Percentiles rank a stretch among this genome's conserved stretches.
phyloP scores from a whole-genome alignment of 306 rosid species.

The Ceratonia siliqua region DNA sequence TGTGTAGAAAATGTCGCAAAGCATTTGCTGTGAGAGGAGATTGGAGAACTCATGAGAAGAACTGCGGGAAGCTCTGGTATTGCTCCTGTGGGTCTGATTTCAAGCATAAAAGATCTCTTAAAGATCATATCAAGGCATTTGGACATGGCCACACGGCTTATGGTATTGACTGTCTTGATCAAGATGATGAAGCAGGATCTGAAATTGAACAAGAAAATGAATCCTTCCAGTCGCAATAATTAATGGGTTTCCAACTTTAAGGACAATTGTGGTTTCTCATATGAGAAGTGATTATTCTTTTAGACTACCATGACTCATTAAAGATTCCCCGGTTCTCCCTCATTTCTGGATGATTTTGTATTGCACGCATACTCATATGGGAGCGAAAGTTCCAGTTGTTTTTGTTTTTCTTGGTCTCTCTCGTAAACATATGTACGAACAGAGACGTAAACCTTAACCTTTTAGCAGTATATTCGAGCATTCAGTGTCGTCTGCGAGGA shows the following conservation, averaged over 20 bases:
- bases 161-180: conserved; percentile 58
- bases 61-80: conserved; percentile 73
- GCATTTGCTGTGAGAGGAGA: conserved; percentile 73
- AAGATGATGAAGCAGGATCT: conserved; percentile 54
- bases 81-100: conserved; percentile 76
- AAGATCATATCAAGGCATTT: conserved; percentile 68
- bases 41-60: conserved; percentile 77
- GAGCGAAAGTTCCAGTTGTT: not conserved
- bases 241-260: not conserved
- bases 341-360: not conserved
- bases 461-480: not conserved
- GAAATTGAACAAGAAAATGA: conserved; percentile 54
- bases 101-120: conserved; percentile 71
- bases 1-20: conserved; percentile 63
- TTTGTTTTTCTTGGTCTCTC: not conserved
- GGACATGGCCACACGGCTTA: conserved; percentile 53
- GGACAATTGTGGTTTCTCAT: not conserved
- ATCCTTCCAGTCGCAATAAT: conserved; percentile 9
- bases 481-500: not conserved
- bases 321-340: not conserved
- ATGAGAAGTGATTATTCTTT: not conserved
- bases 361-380: not conserved
- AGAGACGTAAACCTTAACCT: not conserved
- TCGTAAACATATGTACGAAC: not conserved
- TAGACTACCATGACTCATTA: not conserved